These are phyloP conservation scores for Ganoderma sp. DNA, from an alignment of 1,284 basidiomycete species.

Conservation along the genomic window DNA sequence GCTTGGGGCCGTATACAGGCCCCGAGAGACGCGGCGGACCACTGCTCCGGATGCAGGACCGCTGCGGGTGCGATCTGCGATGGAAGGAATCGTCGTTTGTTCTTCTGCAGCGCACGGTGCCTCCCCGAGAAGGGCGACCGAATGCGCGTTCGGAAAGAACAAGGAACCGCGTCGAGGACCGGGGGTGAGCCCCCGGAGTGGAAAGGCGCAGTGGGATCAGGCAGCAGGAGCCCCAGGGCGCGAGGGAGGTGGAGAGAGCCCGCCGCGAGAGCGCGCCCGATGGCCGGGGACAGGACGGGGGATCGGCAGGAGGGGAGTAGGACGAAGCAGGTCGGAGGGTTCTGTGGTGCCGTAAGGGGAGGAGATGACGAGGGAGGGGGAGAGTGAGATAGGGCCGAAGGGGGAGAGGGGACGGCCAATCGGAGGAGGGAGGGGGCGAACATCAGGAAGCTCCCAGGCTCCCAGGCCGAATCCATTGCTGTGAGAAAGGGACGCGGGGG, in stretches of 20 bases:
- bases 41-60: constrained; percentile 7
- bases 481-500: constrained; percentile 31
- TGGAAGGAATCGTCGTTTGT: not conserved
- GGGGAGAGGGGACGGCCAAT: constrained; percentile 29
- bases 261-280: not conserved
- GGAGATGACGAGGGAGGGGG: constrained; percentile 13
- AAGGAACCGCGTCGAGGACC: constrained; percentile 4
- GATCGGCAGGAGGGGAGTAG: constrained; percentile 25
- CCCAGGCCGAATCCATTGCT: constrained; percentile 30
- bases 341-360: constrained; percentile 24
- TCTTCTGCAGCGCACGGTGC: not conserved
- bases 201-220: not conserved
- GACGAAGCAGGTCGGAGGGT: constrained; percentile 19
- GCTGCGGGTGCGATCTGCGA: constrained; percentile 15
- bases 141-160: constrained; percentile 5
- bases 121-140: constrained; percentile 10
- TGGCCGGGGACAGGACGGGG: constrained; percentile 10
- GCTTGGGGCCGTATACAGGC: constrained; percentile 16
- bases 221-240: not conserved
- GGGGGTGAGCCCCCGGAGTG: constrained; percentile 6
- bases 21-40: constrained; percentile 11
- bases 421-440: constrained; percentile 32
- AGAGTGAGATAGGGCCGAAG: constrained; percentile 30
- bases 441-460: constrained; percentile 33
- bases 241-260: constrained; percentile 1